Evolutionary conservation across 768 basidiomycete genomes (phyloP).

Genomic region (Leccinum subtestaceum): DNA sequence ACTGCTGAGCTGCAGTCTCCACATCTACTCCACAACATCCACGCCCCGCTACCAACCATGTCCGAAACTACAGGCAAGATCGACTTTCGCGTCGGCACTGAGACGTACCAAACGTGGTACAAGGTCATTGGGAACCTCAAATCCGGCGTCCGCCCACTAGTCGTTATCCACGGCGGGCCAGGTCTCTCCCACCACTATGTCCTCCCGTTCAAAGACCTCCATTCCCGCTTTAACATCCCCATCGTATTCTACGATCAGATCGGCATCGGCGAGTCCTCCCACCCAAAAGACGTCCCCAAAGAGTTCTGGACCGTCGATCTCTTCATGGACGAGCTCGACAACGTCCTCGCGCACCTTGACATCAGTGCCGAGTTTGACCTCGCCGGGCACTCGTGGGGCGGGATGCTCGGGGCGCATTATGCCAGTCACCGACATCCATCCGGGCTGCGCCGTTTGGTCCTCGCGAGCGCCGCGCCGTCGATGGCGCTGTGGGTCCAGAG

Average conservation of each 20-base stretch:
- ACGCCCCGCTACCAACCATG: conserved; percentile 7
- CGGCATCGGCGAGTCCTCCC: conserved; percentile 45
- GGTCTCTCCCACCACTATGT: conserved; percentile 39
- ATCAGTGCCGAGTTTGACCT: conserved; percentile 43
- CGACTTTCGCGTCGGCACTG: conserved; percentile 15
- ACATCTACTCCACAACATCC: no score
- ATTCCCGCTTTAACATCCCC: conserved; percentile 31
- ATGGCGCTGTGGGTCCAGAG: conserved; percentile 29
- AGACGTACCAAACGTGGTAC: conserved; percentile 43
- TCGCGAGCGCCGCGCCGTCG: conserved; percentile 35
- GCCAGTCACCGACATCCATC: conserved; percentile 36
- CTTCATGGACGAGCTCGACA: conserved; percentile 53
- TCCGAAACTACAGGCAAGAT: conserved; percentile 22
- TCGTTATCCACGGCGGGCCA: conserved; percentile 49
- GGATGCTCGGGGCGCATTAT: conserved; percentile 46
- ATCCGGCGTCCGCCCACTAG: conserved; percentile 31
- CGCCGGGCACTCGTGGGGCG: conserved; percentile 60
- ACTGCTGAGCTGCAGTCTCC: no score
- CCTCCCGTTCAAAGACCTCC: conserved; percentile 37
- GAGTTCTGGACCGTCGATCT: conserved; percentile 48
- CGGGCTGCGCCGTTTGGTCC: conserved; percentile 37
- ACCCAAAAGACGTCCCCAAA: conserved; percentile 26
- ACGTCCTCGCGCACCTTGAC: conserved; percentile 41
- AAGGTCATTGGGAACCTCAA: conserved; percentile 41
- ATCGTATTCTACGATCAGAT: conserved; percentile 54